Base-by-base conservation (phyloP, 495 filamentous ascomycete genomes). In the Penicillium bialowiezense region DNA sequence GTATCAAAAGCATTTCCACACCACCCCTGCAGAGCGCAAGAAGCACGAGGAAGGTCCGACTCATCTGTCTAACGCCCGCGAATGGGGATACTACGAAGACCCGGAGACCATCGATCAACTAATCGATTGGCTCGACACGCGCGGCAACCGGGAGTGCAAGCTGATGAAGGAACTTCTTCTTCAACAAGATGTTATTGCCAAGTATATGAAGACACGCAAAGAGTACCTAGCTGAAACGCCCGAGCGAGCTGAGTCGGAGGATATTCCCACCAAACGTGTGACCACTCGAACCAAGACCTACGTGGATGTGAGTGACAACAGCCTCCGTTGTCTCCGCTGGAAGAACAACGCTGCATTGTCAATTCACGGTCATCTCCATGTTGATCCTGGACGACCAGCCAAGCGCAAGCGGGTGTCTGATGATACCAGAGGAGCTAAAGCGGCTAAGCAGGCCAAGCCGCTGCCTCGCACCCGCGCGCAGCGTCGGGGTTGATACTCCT, bases 41-140 rank as follows among this genome's bases (percentile, higher is more conserved):
- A 83, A 84, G 68, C 63, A 76, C 23, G 93, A 98, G 65, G 92
- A 97, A 66, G 93, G 90, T 12, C 67, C 75, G 12, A 96, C 90
- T 0, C 84, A 84, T 56, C 79, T 97, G 1, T 82, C 80, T 26
- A 84, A 78, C 51, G 91, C 93, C 2, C 71, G 70, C 8, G 87
- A 97, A 64, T 97, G 92, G 89, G 93, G 87, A 12, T 98, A 87
- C 71, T 89, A 88, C 62, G 87, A 93, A 39, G 85, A 91, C 1
- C 83, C 90, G 0, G 79, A 84, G 17, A 72, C 83, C 18, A 65
- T 98, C 6, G 90, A 91, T 39, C 77, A 76, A 48, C 80, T 97
- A 13, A 80, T 97, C 42, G 79, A 77, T 21, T 98, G 93, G 93
- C 76, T 98, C 5, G 93, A 98, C 59, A 72, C 83, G 7, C 85